phyloP scores from a whole-genome alignment of 768 basidiomycete genomes.

The Omphalotus guepiniiformis region DNA sequence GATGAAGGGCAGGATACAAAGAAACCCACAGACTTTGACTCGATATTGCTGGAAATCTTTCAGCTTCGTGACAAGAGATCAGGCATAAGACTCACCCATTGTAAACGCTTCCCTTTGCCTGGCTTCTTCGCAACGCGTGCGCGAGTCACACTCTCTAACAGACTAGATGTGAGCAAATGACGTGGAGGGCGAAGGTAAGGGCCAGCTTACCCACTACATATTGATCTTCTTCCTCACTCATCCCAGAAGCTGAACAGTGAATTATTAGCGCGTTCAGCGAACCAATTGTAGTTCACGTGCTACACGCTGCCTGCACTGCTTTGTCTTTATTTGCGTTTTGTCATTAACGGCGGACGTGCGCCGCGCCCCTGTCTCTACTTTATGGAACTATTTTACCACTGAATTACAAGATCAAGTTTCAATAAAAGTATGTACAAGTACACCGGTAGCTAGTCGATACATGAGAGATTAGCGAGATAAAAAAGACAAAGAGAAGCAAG shows the following conservation, averaged over 20 bases:
- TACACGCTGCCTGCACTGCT: no score
- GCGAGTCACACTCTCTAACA: conserved; percentile 46
- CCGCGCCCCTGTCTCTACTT: no score
- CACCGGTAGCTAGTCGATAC: background rate
- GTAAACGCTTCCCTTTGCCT: conserved; percentile 39
- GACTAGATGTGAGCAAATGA: conserved; percentile 2
- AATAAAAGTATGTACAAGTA: background rate
- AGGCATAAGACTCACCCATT: conserved; percentile 44
- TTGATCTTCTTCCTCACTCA: conserved; percentile 41
- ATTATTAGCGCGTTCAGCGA: no score
- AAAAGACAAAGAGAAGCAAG: background rate
- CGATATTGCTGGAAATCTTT: conserved; percentile 42
- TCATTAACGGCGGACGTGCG: no score
- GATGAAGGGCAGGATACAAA: background rate
- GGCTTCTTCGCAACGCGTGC: conserved; percentile 45
- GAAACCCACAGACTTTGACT: conserved; percentile 44
- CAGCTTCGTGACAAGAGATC: conserved; percentile 8
- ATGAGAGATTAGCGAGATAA: background rate
- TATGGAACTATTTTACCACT: no score
- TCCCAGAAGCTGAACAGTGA: no score
- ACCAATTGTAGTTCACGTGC: no score
- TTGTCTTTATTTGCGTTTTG: no score
- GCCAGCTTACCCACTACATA: conserved; percentile 62
- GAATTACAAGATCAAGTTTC: background rate
- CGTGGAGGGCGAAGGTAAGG: conserved; percentile 7